These are phyloP conservation scores for Zymoseptoria ardabiliae DNA, from an alignment of 2,329 filamentous ascomycete genomes.

Conservation along the genomic window DNA sequence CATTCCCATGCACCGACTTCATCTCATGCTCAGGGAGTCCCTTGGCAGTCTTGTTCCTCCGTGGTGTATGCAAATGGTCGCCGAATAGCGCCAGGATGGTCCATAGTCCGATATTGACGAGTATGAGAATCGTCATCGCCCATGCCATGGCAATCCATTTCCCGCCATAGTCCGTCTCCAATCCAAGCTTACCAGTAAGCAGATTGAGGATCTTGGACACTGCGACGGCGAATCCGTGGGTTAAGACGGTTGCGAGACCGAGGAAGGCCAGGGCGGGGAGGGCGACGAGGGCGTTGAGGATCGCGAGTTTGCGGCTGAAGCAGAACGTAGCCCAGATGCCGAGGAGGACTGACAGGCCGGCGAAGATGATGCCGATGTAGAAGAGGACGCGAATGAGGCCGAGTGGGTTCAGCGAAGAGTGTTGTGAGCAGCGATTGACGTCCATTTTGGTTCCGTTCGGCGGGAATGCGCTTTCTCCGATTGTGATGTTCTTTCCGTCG, in stretches of 20 bases:
- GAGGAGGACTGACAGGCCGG: constrained; percentile 44
- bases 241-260: constrained; percentile 67
- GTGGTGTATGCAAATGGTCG: constrained; percentile 7
- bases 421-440: constrained; percentile 48
- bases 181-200: constrained; percentile 43
- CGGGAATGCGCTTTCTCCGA: constrained; percentile 19
- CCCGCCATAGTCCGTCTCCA: constrained; percentile 44
- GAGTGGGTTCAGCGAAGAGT: constrained; percentile 48
- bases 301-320: constrained; percentile 30
- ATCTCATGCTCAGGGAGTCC: constrained; percentile 1
- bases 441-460: constrained; percentile 39
- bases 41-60: not conserved
- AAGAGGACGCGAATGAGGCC: constrained; percentile 54
- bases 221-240: constrained; percentile 55
- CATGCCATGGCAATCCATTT: constrained; percentile 55
- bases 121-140: constrained; percentile 40
- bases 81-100: constrained; percentile 8
- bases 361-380: constrained; percentile 47
- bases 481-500: constrained; percentile 37
- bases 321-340: constrained; percentile 39
- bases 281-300: constrained; percentile 45
- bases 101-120: constrained; percentile 18
- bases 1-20: constrained; percentile 1
- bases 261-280: constrained; percentile 49
- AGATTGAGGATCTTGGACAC: constrained; percentile 47